Conservation (phyloP, 2,329 filamentous ascomycete species). For the Exophiala alcalophila region DNA sequence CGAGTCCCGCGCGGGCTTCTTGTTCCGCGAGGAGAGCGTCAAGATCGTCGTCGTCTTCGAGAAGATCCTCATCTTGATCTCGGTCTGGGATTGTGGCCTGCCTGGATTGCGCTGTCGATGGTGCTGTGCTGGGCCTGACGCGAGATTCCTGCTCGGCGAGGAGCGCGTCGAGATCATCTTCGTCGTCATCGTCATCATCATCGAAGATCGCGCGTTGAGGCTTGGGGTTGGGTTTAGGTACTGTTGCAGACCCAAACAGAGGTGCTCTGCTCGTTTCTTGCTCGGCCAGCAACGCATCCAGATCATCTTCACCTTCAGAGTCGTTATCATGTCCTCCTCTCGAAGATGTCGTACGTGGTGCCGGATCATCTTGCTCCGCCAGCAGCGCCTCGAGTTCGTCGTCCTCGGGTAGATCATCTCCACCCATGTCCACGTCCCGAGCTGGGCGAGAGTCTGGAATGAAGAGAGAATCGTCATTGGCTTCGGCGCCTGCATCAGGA, state of each 20-base stretch:
- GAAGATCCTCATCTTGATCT: slow-evolving; percentile 2
- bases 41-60: slow-evolving; percentile 13
- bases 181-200: slow-evolving; percentile 16
- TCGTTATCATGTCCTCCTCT: slow-evolving; percentile 13
- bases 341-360: background rate
- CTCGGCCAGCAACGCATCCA: slow-evolving; percentile 31
- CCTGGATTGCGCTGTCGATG: background rate
- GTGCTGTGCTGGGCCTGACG: too few species aligned
- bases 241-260: background rate
- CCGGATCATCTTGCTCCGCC: slow-evolving; percentile 22
- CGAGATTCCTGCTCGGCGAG: slow-evolving; percentile 13
- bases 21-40: slow-evolving; percentile 23
- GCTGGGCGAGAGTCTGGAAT: slow-evolving; percentile 12
- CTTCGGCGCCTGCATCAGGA: background rate
- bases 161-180: slow-evolving; percentile 18
- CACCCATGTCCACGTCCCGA: background rate
- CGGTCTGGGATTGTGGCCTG: background rate
- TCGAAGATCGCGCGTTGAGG: slow-evolving; percentile 7
- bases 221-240: slow-evolving; percentile 1
- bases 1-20: slow-evolving; percentile 2
- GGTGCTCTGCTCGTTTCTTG: slow-evolving; percentile 19
- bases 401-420: slow-evolving; percentile 18
- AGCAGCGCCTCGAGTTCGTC: slow-evolving; percentile 27
- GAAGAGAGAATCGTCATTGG: slow-evolving; percentile 21
- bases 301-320: slow-evolving; percentile 31